These are phyloP conservation scores for Silene uniflora DNA, from an alignment of 148 eudicot species.

Conservation along the genomic window DNA sequence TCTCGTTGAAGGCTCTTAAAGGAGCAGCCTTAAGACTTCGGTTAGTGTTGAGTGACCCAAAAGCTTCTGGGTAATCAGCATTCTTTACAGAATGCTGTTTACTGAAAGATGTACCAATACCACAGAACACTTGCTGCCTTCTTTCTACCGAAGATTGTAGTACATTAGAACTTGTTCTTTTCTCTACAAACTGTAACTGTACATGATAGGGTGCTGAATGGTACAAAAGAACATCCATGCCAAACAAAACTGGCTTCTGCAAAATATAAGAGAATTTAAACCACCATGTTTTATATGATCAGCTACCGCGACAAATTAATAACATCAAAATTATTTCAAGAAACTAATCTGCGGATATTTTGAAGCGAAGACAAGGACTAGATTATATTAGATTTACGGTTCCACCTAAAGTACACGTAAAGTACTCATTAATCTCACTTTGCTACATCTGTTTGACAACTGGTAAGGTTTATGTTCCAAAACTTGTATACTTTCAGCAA, in stretches of 20 bases:
- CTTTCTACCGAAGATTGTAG: constrained; percentile 22
- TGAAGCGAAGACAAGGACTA: background rate
- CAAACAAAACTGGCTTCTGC: constrained; percentile 30
- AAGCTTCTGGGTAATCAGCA: constrained; percentile 8
- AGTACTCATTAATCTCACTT: too few relatives aligned
- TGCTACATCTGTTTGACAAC: too few relatives aligned
- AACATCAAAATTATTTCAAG: background rate
- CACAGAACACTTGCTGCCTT: constrained; percentile 16
- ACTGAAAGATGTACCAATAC: constrained; percentile 18
- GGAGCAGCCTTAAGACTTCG: constrained; percentile 29
- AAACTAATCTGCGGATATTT: background rate
- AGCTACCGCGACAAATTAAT: background rate
- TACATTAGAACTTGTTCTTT: constrained; percentile 21
- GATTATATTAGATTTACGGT: background rate
- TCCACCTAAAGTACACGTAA: background rate
- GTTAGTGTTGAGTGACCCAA: constrained; percentile 26
- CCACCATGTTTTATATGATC: background rate
- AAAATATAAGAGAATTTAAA: background rate
- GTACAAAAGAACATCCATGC: constrained; percentile 61
- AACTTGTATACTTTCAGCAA: too few relatives aligned
- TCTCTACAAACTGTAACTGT: constrained; percentile 24
- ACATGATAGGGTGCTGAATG: constrained; percentile 37
- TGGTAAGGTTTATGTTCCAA: too few relatives aligned
- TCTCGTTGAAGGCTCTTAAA: constrained; percentile 39
- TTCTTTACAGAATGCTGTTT: constrained; percentile 23